Evolutionary conservation across 2,329 filamentous ascomycete species (phyloP).

Genomic region (Phaeoacremonium minimum): DNA sequence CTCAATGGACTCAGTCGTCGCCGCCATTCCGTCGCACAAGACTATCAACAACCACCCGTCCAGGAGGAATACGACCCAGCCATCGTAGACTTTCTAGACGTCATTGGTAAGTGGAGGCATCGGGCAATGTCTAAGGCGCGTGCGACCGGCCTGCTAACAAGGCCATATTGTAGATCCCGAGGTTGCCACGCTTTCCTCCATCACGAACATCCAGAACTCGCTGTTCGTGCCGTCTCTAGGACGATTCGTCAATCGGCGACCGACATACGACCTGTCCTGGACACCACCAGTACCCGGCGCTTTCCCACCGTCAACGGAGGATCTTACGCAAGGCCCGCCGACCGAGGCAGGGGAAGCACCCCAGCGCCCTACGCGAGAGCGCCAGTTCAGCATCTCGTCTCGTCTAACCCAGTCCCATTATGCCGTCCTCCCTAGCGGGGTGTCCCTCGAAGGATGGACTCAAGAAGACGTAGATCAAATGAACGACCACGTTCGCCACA

Average conservation of each 20-base stretch:
- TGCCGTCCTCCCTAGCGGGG: slow-evolving; percentile 73
- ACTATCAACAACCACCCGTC: not conserved
- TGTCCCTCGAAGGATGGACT: slow-evolving; percentile 69
- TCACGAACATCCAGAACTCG: slow-evolving; percentile 88
- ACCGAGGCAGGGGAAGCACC: slow-evolving; percentile 14
- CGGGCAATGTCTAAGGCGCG: not conserved
- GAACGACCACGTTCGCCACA: slow-evolving; percentile 83
- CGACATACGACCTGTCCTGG: slow-evolving; percentile 70
- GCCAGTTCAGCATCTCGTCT: slow-evolving; percentile 57
- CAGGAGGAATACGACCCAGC: slow-evolving; percentile 17
- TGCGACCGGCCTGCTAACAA: slow-evolving; percentile 6
- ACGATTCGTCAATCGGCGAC: slow-evolving; percentile 67
- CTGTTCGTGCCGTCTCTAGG: slow-evolving; percentile 83
- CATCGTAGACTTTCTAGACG: slow-evolving; percentile 23
- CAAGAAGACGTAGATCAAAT: slow-evolving; percentile 70
- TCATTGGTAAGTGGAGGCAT: slow-evolving; percentile 14
- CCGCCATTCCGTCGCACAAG: not conserved
- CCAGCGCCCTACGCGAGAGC: slow-evolving; percentile 14
- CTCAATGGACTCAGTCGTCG: not conserved
- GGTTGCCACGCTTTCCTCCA: slow-evolving; percentile 74
- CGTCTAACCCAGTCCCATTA: slow-evolving; percentile 67
- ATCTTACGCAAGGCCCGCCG: slow-evolving; percentile 8
- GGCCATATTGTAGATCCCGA: slow-evolving; percentile 61
- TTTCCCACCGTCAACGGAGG: slow-evolving; percentile 11
- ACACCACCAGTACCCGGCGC: slow-evolving; percentile 19